Evolutionary conservation across 2,329 filamentous ascomycete species (phyloP).

Genomic region (Penicillium sclerotiorum): DNA sequence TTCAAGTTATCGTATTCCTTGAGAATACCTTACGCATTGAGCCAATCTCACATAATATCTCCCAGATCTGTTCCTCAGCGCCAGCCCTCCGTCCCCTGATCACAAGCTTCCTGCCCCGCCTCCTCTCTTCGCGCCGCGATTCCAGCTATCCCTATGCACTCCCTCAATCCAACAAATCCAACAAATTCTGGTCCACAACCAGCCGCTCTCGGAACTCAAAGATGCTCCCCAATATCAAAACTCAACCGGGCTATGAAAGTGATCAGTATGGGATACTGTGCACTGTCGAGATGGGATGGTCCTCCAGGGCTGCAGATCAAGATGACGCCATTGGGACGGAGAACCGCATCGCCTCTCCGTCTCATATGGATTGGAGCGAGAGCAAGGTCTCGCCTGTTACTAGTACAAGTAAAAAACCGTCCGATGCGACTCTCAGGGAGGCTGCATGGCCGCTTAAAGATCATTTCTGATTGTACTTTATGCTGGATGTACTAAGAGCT

Average conservation of each 20-base stretch:
- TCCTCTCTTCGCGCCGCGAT: slow-evolving; percentile 34
- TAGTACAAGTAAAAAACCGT: too few species aligned
- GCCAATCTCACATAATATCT: not conserved
- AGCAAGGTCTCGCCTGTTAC: too few species aligned
- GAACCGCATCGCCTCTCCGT: not conserved
- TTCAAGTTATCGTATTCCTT: not conserved
- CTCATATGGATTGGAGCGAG: too few species aligned
- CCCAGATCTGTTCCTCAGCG: slow-evolving; percentile 41
- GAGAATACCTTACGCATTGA: not conserved
- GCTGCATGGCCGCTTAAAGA: too few species aligned
- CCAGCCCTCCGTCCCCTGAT: slow-evolving; percentile 40
- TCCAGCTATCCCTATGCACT: too few species aligned
- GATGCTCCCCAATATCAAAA: slow-evolving; percentile 4
- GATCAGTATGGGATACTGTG: slow-evolving; percentile 36
- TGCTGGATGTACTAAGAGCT: too few species aligned
- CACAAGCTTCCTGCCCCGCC: slow-evolving; percentile 33
- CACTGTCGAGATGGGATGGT: slow-evolving; percentile 40
- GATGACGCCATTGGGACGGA: not conserved
- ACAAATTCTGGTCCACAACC: slow-evolving; percentile 27
- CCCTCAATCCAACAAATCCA: slow-evolving; percentile 19
- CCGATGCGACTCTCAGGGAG: too few species aligned
- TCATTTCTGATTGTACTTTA: too few species aligned
- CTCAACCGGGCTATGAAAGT: slow-evolving; percentile 19
- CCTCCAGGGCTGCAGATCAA: slow-evolving; percentile 3
- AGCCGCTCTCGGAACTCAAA: slow-evolving; percentile 27